phyloP scores from a whole-genome alignment of 2,329 filamentous ascomycete genomes.

The Onygenales sp. region DNA sequence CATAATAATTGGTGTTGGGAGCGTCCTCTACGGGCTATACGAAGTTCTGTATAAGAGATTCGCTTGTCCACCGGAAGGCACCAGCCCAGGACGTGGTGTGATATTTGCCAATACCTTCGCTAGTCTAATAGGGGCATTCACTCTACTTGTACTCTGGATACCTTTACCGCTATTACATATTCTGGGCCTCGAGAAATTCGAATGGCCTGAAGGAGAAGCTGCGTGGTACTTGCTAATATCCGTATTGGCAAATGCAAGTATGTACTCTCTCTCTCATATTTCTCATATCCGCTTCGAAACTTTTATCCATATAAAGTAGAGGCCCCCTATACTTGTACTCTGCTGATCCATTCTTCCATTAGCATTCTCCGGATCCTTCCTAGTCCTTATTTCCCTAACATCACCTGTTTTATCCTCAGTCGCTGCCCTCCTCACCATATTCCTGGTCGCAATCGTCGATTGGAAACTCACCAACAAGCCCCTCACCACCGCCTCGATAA shows the following conservation, averaged over 20 bases:
- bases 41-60: conserved; percentile 93
- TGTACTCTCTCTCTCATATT: conserved; percentile 19
- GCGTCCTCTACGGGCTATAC: conserved; percentile 90
- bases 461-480: conserved; percentile 74
- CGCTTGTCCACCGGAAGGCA: conserved; percentile 87
- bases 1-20: conserved; percentile 81
- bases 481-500: conserved; percentile 62
- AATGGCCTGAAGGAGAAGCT: conserved; percentile 66
- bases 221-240: conserved; percentile 72
- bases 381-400: conserved; percentile 86
- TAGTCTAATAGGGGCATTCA: conserved; percentile 77
- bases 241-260: conserved; percentile 74
- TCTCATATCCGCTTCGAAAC: neutral
- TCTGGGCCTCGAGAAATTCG: conserved; percentile 71
- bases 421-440: conserved; percentile 88
- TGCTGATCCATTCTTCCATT: neutral
- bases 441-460: conserved; percentile 87
- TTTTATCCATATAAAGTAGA: neutral
- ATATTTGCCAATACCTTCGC: conserved; percentile 93
- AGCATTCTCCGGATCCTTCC: conserved; percentile 82
- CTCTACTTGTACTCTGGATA: conserved; percentile 79
- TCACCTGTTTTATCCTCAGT: conserved; percentile 88
- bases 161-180: conserved; percentile 77
- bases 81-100: conserved; percentile 75
- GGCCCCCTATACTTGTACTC: conserved; percentile 5